A percentile compares a stretch with the other conserved stretches of the same genome.
phyloP scores from a whole-genome alignment of 129 eudicot genomes.

The Solidago caesia region DNA sequence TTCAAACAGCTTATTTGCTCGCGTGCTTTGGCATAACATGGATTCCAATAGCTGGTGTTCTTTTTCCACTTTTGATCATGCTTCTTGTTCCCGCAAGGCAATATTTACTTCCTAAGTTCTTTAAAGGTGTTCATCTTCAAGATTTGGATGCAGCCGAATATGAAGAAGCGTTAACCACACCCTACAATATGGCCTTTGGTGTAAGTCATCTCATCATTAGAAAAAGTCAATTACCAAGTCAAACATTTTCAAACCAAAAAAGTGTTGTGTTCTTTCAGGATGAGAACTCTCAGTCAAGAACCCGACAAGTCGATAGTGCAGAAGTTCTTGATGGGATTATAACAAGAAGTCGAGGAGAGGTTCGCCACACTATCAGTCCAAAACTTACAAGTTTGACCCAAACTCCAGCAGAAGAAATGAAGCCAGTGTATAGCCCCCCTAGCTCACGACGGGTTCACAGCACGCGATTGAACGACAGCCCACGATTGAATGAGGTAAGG shows the following conservation, averaged over 20 bases:
- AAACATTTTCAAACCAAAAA: background rate
- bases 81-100: conserved; percentile 94
- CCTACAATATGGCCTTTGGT: conserved; percentile 58
- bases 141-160: conserved; percentile 97
- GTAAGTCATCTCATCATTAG: conserved; percentile 45
- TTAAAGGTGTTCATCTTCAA: conserved; percentile 93
- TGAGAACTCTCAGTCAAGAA: conserved; percentile 41
- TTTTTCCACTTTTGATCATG: conserved; percentile 95
- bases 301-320: conserved; percentile 48
- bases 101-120: conserved; percentile 79
- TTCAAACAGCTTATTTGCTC: conserved; percentile 77
- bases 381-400: conserved; percentile 62
- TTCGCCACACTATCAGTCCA: conserved; percentile 59
- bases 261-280: conserved; percentile 44
- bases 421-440: conserved; percentile 56
- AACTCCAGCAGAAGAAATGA: conserved; percentile 47
- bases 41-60: conserved; percentile 95
- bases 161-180: conserved; percentile 76
- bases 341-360: conserved; percentile 92
- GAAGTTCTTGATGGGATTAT: conserved; percentile 78
- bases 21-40: conserved; percentile 92
- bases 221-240: conserved; percentile 17
- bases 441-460: conserved; percentile 43
- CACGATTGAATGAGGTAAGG: conserved; percentile 44
- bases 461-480: conserved; percentile 56